Conservation (phyloP, 2,329 filamentous ascomycete genomes). For the Epichloe uncinata region DNA sequence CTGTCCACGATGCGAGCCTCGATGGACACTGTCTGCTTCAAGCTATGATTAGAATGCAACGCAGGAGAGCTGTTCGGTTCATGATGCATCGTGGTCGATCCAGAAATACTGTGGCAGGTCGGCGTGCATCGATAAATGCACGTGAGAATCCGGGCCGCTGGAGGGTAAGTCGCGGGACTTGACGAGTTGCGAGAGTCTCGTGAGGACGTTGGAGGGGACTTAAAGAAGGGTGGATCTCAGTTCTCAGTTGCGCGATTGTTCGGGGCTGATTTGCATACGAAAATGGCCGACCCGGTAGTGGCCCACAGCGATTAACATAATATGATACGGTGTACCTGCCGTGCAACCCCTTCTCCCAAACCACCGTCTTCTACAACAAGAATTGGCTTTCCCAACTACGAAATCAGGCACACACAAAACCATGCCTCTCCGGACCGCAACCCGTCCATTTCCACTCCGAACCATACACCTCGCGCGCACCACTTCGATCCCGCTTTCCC, state of each 20-base stretch:
- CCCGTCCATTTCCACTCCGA: not conserved
- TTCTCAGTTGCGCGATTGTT: not conserved
- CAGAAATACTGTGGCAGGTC: not conserved
- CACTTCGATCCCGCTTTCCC: not conserved
- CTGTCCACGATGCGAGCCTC: not conserved
- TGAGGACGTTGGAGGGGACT: not conserved
- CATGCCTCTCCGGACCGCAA: constrained; percentile 2
- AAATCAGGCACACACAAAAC: not conserved
- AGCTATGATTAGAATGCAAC: constrained; percentile 10
- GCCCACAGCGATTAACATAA: no score
- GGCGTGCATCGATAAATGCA: not conserved
- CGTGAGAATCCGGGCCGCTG: not conserved
- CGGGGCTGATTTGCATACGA: no score
- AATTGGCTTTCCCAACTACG: not conserved
- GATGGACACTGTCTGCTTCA: constrained; percentile 2
- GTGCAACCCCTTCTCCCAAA: not conserved
- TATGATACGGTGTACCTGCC: no score
- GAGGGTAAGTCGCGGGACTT: not conserved
- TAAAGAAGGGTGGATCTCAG: not conserved
- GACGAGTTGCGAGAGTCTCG: not conserved
- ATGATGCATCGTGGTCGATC: constrained; percentile 10
- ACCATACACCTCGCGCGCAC: not conserved
- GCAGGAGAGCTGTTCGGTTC: constrained; percentile 8
- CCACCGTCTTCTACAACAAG: not conserved
- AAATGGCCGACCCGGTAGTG: no score